Base-by-base conservation (phyloP, 2,329 filamentous ascomycete genomes). In the Verticillium nubilum region DNA sequence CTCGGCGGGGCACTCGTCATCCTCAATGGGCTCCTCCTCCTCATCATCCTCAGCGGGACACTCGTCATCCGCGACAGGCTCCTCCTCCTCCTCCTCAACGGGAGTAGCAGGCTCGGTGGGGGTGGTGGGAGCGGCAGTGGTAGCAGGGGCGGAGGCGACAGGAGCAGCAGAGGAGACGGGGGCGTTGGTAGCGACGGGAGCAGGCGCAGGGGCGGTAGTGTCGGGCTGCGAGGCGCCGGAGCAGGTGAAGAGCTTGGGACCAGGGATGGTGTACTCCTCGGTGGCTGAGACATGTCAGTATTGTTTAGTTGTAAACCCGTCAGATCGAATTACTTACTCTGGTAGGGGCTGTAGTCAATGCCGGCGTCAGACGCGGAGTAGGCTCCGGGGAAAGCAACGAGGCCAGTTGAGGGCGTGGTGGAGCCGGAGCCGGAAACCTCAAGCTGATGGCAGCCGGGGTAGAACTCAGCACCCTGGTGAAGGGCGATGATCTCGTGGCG, bases 371-470 rank as follows among this genome's bases (percentile, higher is more conserved):
- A 70, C 4, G 65, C 68, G 66, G 75, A 75, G 64, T 83, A 82
- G 2, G 78, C 79, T 15, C 80, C 80, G 1, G 80, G 80, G 68
- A 82, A 80, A 1, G 74, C 64, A 23, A 82, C 80, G 33, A 77
- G 66, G 54, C 64, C 66, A 23, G 42, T 9, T 15, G 70, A 64
- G 2, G 75, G 74, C 3, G 67, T 71, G 3, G 72, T 75, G 37
- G 66, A 74, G 23, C 79, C 79, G 54, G 74, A 72, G 15, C 78
- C 77, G 1, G 74, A 77, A 29, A 83, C 76, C 64, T 80, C 72
- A 10, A 83, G 70, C 67, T 82, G 80, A 67, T 81, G 79, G 69
- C 80, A 83, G n/a, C 78, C 77, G 0, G 80, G 80, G 64, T 83
- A 83, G 67, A 81, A 77, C 65, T 82, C 80, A 1, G 78, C 79